Percentiles rank a stretch among this genome's conserved stretches.
Evolutionary conservation across 768 basidiomycete genomes (phyloP).

Genomic region (Rhodotorula kratochvilovae): DNA sequence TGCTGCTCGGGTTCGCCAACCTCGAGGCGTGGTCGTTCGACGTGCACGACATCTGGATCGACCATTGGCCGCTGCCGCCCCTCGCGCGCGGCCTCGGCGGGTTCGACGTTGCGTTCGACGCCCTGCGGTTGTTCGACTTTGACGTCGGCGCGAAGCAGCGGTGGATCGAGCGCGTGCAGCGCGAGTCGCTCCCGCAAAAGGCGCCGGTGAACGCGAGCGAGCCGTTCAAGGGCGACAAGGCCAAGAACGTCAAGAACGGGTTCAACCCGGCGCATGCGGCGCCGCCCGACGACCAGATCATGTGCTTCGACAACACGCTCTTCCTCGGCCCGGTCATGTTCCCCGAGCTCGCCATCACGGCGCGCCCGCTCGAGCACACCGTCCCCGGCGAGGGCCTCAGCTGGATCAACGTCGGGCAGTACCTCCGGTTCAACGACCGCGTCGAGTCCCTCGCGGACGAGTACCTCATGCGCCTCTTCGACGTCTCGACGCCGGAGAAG

Average conservation of each 20-base stretch:
- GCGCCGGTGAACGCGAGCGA: background rate
- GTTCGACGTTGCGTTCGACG: slow-evolving; percentile 33
- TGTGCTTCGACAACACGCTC: slow-evolving; percentile 39
- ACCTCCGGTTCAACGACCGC: slow-evolving; percentile 27
- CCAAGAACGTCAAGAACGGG: slow-evolving; percentile 30
- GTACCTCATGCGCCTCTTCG: slow-evolving; percentile 24
- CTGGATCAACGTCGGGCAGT: slow-evolving; percentile 29
- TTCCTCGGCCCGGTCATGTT: slow-evolving; percentile 38
- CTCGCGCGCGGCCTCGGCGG: slow-evolving; percentile 21
- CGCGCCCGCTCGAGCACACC: slow-evolving; percentile 5
- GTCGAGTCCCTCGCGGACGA: slow-evolving; percentile 21
- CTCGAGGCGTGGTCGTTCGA: slow-evolving; percentile 19
- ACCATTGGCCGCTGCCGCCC: slow-evolving; percentile 33
- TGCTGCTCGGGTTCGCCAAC: slow-evolving; percentile 24
- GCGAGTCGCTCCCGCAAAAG: slow-evolving; percentile 26
- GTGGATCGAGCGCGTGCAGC: slow-evolving; percentile 19
- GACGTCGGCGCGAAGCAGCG: background rate
- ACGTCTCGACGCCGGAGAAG: background rate
- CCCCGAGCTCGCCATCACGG: background rate
- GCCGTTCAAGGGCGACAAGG: background rate
- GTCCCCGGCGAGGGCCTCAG: slow-evolving; percentile 21
- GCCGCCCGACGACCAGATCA: slow-evolving; percentile 27
- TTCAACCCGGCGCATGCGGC: background rate
- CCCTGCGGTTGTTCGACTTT: slow-evolving; percentile 30
- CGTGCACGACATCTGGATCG: slow-evolving; percentile 27